Evolutionary conservation across 2,329 filamentous ascomycete genomes (phyloP), one percentile per base, ranked within the genome.

Genomic region (Scedosporium minutisporum): DNA sequence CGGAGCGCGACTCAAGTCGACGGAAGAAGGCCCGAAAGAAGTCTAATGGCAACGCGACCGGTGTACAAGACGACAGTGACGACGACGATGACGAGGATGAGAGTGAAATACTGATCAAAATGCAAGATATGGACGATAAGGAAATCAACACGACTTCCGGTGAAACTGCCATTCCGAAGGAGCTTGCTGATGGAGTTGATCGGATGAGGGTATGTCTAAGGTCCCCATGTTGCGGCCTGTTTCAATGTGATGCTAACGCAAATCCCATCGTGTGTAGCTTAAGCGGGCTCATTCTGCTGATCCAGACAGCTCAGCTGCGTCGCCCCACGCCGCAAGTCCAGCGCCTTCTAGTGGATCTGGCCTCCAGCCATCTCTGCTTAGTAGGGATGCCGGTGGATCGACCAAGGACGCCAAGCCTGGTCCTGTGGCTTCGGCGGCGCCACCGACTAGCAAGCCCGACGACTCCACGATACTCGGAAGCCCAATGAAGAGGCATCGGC

Each of bases 261-360:
- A 48, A 44, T 18, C 5, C 21, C 29, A 58, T 69, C 69, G 2
- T 29, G 10, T 46, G 29, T 46, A 93, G 90, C 85, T 93, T 65
- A 93, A 93, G 79, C 84, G 90, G 66, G 87, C 89, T 66, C 89
- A 91, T 72, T 93, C 90, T 9, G 84, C 82, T 46, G 90, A 92
- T 60, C 87, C 86, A 10, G 78, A 88, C 21, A 80, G 78, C 69
- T 68, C 57, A 2, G 42, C 62, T n/a, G 62, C 65, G 27, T 60
- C 53, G 16, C 12, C n/a, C 23, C 55, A 69, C 44, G 69, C 69
- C 25, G 72, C 73, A 1, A 69, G 72, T 4, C 70, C 72, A 51
- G 66, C 70, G 70, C 72, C 66, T 65, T 70, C 65, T 70, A 75
- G 48, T 72, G 75, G 58, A 71, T 76, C 64, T 75, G 78, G 58